Evolutionary conservation across 2,329 filamentous ascomycete genomes (phyloP), one percentile per base, ranked within the genome.

Genomic region (Aspergillus sclerotialis): DNA sequence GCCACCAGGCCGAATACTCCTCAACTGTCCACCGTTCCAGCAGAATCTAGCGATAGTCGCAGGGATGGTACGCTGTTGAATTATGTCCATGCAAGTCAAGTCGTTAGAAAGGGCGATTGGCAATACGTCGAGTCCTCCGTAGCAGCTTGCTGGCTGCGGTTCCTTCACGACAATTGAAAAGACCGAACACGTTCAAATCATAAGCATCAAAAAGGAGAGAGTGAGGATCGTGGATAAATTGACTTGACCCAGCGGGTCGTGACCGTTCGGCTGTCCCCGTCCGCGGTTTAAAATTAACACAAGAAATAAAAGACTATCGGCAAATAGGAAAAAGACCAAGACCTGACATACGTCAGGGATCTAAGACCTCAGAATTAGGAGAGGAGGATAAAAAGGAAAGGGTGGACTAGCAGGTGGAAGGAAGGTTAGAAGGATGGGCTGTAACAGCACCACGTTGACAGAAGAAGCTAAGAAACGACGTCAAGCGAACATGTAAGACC

Each of bases 1-100:
- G 38, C 37, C 35, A 43, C 42, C 17, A 43, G 40, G 39, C 38
- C 19, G 35, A 39, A 42, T 33, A 44, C 44, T 44, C 55, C 59
- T 56, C 35, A 52, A 56, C 13, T 25, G 12, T 13, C 31, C n/a
- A 14, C 16, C 16, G 14, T 23, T 15, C 17, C n/a, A 33, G 31
- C 13, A 33, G 26, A 21, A 33, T 26, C 19, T 33, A 11, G 17
- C 19, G 19, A 10, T 23, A 10, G 10, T 10, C 19, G 19, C 19
- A 23, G 10, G 19, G 19, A 23, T 6, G 10, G 19, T 23, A 23
- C 10, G 19, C 19, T 6, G 10, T 23, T 23, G 19, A 23, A 23
- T 6, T 23, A n/a, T 10, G 19, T 23, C 19, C 19, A 23, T 23
- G 10, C 19, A 23, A 23, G 19, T 23, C 19, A 10, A 10, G 7